A percentile compares a stretch with the other conserved stretches of the same genome.
Evolutionary conservation across 306 rosid genomes (phyloP).

Genomic region (Ceratonia siliqua): DNA sequence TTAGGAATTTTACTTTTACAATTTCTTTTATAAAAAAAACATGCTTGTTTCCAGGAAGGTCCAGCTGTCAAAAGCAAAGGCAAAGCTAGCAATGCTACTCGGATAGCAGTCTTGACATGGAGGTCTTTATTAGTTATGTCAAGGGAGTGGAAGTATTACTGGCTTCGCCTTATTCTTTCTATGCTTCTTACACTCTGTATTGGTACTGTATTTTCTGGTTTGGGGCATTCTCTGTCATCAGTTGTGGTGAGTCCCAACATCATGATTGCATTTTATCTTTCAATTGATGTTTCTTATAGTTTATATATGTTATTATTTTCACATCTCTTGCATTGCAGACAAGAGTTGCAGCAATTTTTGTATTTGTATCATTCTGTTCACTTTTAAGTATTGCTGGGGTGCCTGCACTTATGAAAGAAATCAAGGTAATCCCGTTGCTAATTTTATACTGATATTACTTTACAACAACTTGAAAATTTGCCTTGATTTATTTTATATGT

Average conservation of each 20-base stretch:
- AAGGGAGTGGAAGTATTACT: conserved; percentile 96
- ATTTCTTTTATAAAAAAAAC: conserved; percentile 10
- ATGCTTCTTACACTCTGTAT: conserved; percentile 83
- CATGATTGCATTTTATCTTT: conserved; percentile 1
- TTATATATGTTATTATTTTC: not conserved
- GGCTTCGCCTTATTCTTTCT: conserved; percentile 95
- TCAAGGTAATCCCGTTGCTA: conserved; percentile 59
- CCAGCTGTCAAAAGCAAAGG: conserved; percentile 93
- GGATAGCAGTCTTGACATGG: conserved; percentile 92
- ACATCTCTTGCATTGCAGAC: conserved; percentile 55
- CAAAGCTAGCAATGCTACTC: conserved; percentile 72
- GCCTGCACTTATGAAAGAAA: conserved; percentile 81
- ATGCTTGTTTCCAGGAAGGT: conserved; percentile 76
- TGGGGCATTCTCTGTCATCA: conserved; percentile 95
- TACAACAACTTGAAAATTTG: conserved; percentile 2
- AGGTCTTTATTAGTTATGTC: conserved; percentile 94
- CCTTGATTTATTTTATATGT: conserved; percentile 11
- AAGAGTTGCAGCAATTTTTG: conserved; percentile 94
- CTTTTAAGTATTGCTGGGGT: conserved; percentile 94
- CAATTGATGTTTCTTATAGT: not conserved
- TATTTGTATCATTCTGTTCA: conserved; percentile 79
- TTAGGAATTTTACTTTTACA: conserved; percentile 22
- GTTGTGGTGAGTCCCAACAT: conserved; percentile 70
- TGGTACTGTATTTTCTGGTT: conserved; percentile 89
- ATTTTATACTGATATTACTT: not conserved